Evolutionary conservation across 2,329 filamentous ascomycete genomes (phyloP).

Genomic region (Escovopsis sp.): DNA sequence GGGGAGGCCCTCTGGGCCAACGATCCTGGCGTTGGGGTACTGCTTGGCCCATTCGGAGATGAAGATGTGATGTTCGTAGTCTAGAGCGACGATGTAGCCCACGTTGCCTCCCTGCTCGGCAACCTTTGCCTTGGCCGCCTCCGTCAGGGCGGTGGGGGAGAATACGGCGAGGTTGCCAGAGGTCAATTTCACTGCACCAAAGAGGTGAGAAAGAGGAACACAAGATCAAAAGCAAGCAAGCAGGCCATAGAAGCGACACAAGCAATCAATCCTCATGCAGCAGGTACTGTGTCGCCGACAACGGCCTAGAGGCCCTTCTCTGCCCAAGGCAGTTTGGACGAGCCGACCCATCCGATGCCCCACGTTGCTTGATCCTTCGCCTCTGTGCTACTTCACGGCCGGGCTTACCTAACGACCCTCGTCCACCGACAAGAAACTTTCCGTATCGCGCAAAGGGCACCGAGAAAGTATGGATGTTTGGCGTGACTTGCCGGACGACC

Average conservation of each 20-base stretch:
- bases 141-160: conserved; percentile 77
- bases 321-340: too few relatives aligned
- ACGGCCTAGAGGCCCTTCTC: too few relatives aligned
- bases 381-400: too few relatives aligned
- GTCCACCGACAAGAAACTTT: conserved; percentile 65
- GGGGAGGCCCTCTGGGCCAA: conserved; percentile 69
- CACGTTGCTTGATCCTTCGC: too few relatives aligned
- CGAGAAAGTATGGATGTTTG: conserved; percentile 63
- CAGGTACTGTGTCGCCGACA: too few relatives aligned
- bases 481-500: conserved; percentile 76
- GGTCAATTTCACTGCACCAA: conserved; percentile 52
- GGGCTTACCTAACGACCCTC: conserved; percentile 58
- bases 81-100: conserved; percentile 73
- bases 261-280: too few relatives aligned
- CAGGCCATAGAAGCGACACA: not conserved
- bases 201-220: not conserved
- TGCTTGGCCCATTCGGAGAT: conserved; percentile 69
- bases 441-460: conserved; percentile 77
- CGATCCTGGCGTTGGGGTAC: conserved; percentile 64
- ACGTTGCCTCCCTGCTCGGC: conserved; percentile 53
- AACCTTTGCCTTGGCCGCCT: conserved; percentile 51
- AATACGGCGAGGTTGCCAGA: conserved; percentile 74
- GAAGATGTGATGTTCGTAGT: conserved; percentile 93
- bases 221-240: not conserved
- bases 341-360: too few relatives aligned